Evolutionary conservation across 352 stramenopile genomes (phyloP).

Genomic region (Globisporangium polare): DNA sequence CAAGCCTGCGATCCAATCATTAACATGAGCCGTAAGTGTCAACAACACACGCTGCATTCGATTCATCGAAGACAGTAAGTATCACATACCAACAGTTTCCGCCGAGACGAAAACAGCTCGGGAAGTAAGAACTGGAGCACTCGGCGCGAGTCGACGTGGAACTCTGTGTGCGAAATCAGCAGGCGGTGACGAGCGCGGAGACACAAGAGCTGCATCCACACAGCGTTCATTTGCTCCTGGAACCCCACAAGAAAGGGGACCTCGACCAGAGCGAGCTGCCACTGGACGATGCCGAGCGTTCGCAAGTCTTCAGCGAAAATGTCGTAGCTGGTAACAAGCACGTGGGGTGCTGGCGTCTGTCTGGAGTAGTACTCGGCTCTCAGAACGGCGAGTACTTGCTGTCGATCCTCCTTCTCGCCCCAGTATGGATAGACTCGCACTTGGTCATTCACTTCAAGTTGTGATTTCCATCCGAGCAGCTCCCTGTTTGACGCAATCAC

Average conservation of each 20-base stretch:
- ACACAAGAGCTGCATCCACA: constrained; percentile 52
- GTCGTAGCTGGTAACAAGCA: constrained; percentile 58
- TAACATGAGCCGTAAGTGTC: background rate
- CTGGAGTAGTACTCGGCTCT: constrained; percentile 31
- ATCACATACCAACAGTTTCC: constrained; percentile 65
- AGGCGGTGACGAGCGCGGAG: constrained; percentile 64
- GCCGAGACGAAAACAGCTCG: constrained; percentile 59
- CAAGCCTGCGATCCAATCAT: constrained; percentile 32
- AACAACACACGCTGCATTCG: background rate
- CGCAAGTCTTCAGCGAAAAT: constrained; percentile 47
- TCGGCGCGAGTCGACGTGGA: constrained; percentile 38
- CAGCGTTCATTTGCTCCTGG: constrained; percentile 22
- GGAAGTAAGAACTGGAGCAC: constrained; percentile 70
- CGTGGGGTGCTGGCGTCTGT: constrained; percentile 27
- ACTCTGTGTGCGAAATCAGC: constrained; percentile 35
- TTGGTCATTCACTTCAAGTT: constrained; percentile 21
- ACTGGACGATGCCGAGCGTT: constrained; percentile 37
- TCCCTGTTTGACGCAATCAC: constrained; percentile 37
- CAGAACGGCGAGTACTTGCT: constrained; percentile 32
- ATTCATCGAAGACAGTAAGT: background rate
- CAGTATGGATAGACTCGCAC: constrained; percentile 52
- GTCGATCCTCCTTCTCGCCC: constrained; percentile 37
- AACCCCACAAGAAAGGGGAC: constrained; percentile 19
- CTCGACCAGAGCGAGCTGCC: constrained; percentile 45
- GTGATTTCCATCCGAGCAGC: constrained; percentile 35